Conservation (phyloP, 441 rosid genomes). For the Erodium moschatum region DNA sequence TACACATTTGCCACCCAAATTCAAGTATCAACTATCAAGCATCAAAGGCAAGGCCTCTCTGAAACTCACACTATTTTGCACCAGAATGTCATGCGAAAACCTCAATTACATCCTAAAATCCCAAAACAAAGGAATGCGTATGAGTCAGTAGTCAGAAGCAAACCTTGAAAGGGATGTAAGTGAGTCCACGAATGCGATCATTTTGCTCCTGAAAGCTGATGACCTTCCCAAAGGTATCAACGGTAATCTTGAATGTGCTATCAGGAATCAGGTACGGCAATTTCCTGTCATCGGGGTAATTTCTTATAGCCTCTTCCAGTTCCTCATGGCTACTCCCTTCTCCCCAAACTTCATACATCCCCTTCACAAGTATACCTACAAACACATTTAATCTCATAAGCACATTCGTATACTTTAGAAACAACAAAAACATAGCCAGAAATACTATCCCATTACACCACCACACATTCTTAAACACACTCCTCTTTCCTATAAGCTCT, state of each 20-base stretch:
- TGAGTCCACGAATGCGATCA: slow-evolving; percentile 48
- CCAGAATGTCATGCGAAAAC: background rate
- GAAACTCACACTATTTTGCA: background rate
- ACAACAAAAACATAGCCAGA: background rate
- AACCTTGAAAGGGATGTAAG: slow-evolving; percentile 82
- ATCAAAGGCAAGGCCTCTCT: background rate
- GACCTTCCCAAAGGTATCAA: slow-evolving; percentile 82
- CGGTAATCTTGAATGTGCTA: slow-evolving; percentile 60
- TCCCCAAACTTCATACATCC: slow-evolving; percentile 94
- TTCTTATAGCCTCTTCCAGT: slow-evolving; percentile 47
- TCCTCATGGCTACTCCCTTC: slow-evolving; percentile 70
- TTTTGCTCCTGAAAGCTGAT: slow-evolving; percentile 70
- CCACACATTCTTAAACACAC: background rate
- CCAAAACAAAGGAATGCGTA: background rate
- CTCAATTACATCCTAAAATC: background rate
- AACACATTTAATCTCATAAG: background rate
- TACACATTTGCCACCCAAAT: background rate
- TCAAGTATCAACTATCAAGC: background rate
- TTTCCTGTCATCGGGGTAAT: slow-evolving; percentile 65
- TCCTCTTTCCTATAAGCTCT: background rate
- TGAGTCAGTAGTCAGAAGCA: background rate
- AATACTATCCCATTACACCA: background rate
- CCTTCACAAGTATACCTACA: slow-evolving; percentile 78
- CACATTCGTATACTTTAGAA: background rate
- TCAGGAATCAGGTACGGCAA: slow-evolving; percentile 52